These are phyloP conservation scores for Irpex lacteus DNA, from an alignment of 1,284 basidiomycete genomes.

Conservation along the genomic window DNA sequence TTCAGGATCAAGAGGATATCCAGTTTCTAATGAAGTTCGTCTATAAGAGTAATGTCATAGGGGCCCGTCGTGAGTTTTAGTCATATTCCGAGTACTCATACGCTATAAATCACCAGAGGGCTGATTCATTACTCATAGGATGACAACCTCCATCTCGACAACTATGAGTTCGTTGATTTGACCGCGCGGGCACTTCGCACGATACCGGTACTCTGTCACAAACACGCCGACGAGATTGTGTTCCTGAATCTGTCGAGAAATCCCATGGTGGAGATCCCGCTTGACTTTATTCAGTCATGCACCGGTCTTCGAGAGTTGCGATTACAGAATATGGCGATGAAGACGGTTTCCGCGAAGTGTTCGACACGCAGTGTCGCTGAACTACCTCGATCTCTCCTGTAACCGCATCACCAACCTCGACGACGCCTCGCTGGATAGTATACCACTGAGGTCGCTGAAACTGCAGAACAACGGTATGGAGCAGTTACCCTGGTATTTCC, in stretches of 20 bases:
- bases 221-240: conserved; percentile 84
- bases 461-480: conserved; percentile 94
- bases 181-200: conserved; percentile 83
- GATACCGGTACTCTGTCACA: conserved; percentile 88
- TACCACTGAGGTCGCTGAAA: conserved; percentile 75
- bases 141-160: conserved; percentile 73
- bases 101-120: too few species aligned
- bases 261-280: conserved; percentile 94
- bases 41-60: conserved; percentile 71
- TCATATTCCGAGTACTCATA: too few species aligned
- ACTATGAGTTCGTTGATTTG: conserved; percentile 84
- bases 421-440: conserved; percentile 80
- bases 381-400: conserved; percentile 87
- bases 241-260: conserved; percentile 92
- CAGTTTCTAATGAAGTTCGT: conserved; percentile 89
- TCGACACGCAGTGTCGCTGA: conserved; percentile 72
- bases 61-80: conserved; percentile 54
- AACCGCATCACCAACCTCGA: conserved; percentile 92
- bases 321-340: conserved; percentile 91
- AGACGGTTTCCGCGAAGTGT: conserved; percentile 89
- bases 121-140: conserved; percentile 35
- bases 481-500: conserved; percentile 86
- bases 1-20: conserved; percentile 82
- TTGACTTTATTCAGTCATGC: conserved; percentile 95
- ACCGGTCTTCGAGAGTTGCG: conserved; percentile 82